phyloP scores from a whole-genome alignment of 2,329 filamentous ascomycete genomes.

The Fusarium sp. region DNA sequence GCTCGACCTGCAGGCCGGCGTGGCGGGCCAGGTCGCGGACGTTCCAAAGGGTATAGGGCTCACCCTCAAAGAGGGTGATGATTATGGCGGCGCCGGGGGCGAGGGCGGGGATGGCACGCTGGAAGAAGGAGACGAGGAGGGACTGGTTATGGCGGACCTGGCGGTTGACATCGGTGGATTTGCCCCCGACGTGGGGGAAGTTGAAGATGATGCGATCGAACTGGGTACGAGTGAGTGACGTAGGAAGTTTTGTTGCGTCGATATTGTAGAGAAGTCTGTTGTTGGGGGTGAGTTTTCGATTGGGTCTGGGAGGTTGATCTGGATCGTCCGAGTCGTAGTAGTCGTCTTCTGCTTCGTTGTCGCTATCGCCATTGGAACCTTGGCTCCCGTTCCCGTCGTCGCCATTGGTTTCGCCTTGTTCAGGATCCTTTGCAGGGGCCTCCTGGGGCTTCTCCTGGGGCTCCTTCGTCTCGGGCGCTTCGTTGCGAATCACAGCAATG shows the following conservation, averaged over 20 bases:
- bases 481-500: constrained; percentile 64
- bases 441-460: constrained; percentile 17
- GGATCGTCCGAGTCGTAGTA: constrained; percentile 39
- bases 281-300: constrained; percentile 37
- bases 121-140: constrained; percentile 80
- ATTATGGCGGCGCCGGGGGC: constrained; percentile 74
- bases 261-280: constrained; percentile 71
- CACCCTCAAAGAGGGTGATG: constrained; percentile 91
- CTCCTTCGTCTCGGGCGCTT: constrained; percentile 37
- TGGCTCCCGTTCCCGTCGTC: constrained; percentile 24
- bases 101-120: constrained; percentile 59
- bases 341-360: constrained; percentile 35
- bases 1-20: constrained; percentile 77
- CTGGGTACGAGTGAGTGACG: constrained; percentile 58
- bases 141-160: constrained; percentile 95
- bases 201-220: constrained; percentile 93
- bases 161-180: constrained; percentile 92
- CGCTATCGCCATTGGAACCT: constrained; percentile 35
- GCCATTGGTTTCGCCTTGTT: constrained; percentile 14
- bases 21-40: constrained; percentile 89
- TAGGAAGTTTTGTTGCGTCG: constrained; percentile 76
- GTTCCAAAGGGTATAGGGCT: constrained; percentile 98
- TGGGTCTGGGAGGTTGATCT: constrained; percentile 35
- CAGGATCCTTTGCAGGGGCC: constrained; percentile 1
- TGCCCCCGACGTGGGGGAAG: constrained; percentile 95